Conservation (phyloP, 805 yeast species). For the Candida xyloterini region DNA sequence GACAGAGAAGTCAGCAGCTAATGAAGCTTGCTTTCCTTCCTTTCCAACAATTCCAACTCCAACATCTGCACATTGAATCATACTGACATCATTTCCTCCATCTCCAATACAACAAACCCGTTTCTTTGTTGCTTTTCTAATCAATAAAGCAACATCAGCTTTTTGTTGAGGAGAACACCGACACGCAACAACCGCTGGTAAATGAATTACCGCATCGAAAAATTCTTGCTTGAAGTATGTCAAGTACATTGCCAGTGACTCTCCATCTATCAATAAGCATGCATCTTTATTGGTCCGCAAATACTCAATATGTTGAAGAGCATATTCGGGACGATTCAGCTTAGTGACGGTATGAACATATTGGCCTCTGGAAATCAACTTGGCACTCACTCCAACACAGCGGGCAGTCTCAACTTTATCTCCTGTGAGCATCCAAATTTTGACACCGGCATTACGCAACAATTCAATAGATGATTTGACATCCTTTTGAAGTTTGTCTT, state of each 20-base stretch:
- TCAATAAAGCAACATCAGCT: constrained; percentile 86
- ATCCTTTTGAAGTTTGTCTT: constrained; percentile 87
- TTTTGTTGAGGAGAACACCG: constrained; percentile 98
- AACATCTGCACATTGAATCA: constrained; percentile 98
- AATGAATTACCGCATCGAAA: constrained; percentile 66
- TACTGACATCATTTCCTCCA: constrained; percentile 98
- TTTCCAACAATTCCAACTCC: constrained; percentile 99
- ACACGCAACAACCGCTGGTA: constrained; percentile 97
- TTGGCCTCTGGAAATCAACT: constrained; percentile 90
- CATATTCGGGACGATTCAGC: constrained; percentile 57
- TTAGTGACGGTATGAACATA: constrained; percentile 83
- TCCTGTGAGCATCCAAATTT: constrained; percentile 99
- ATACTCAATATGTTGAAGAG: constrained; percentile 73
- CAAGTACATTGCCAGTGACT: constrained; percentile 71
- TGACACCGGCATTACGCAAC: constrained; percentile 91
- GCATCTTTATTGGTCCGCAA: constrained; percentile 60
- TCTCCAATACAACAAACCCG: constrained; percentile 98
- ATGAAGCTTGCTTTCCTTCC: constrained; percentile 95
- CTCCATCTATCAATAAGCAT: constrained; percentile 90
- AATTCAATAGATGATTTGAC: constrained; percentile 91
- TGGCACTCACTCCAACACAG: constrained; percentile 95
- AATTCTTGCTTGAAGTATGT: constrained; percentile 66
- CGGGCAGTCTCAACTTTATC: constrained; percentile 98
- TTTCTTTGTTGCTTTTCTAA: constrained; percentile 75
- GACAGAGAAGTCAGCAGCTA: constrained; percentile 95